These are phyloP conservation scores for Cryptococcus jaspeensis DNA, from an alignment of 1,284 basidiomycete genomes.

Conservation along the genomic window DNA sequence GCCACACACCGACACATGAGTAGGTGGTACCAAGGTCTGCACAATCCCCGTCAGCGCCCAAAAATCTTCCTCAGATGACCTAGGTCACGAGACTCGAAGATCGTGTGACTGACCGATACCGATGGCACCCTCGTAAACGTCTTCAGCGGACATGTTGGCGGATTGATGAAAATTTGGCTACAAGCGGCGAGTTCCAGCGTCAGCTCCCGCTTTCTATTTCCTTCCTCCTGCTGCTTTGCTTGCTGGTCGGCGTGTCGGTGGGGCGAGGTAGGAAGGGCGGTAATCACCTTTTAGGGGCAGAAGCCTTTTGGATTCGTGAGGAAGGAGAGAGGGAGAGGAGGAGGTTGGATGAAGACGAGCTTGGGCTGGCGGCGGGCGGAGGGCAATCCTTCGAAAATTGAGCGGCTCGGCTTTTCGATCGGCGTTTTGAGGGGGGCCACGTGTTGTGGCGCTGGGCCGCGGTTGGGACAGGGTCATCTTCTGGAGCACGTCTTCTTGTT, in stretches of 20 bases:
- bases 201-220: not conserved
- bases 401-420: too few species aligned
- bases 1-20: slow-evolving; percentile 91
- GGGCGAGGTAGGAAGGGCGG: not conserved
- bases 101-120: slow-evolving; percentile 66
- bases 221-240: not conserved
- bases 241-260: not conserved
- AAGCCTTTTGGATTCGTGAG: slow-evolving; percentile 9
- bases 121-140: slow-evolving; percentile 92
- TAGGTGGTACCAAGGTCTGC: slow-evolving; percentile 72
- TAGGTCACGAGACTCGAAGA: slow-evolving; percentile 6
- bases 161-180: slow-evolving; percentile 18
- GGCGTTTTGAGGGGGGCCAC: too few species aligned
- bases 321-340: too few species aligned
- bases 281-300: slow-evolving; percentile 13
- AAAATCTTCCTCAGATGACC: not conserved
- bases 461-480: too few species aligned
- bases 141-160: slow-evolving; percentile 75
- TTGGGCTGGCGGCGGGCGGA: too few species aligned
- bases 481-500: too few species aligned
- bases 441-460: too few species aligned
- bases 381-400: too few species aligned
- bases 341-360: too few species aligned
- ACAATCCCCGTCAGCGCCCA: not conserved
- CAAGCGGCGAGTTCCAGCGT: not conserved